Evolutionary conservation across 495 filamentous ascomycete species (phyloP), one percentile per base, ranked within the genome.

Genomic region (Aspergillus panamensis): DNA sequence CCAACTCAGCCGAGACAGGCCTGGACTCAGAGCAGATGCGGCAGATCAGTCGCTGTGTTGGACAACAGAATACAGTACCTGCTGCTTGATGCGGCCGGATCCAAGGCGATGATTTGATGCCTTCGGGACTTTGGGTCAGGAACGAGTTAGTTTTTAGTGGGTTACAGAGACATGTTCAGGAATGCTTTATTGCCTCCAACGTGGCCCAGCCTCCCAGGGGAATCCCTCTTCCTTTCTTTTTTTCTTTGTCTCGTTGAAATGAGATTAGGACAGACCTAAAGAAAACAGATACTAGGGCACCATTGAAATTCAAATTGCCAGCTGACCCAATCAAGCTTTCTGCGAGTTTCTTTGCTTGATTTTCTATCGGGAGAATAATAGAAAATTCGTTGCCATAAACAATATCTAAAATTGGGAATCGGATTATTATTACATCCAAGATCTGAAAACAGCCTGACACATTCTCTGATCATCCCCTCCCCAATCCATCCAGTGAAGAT

Each of bases 91-190:
- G 53, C 47, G 47, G 47, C 25, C 29, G 3, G 13, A 14, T 31
- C 8, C 0, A 19, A 49, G 20, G 4, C 10, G 13, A 49, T 49
- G 17, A 13, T 30, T 47, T 42, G 59, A 50, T 51, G 53, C 8
- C 58, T 61, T 47, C 53, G 44, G 49, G 16, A 17, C 6, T 19
- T 25, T 37, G 16, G 8, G 35, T 53, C 50, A 29, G 50, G 50
- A 16, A 25, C 21, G 20, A 33, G 3, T 43, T 33, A 33, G 47
- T 12, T 51, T 3, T 51, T 13, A 6, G n/a, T 31, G 47, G 47
- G 29, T 31, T 20, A 12, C 9, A 9, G 14, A 49, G 47, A 49
- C 29, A 45, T n/a, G 47, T 49, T 49, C 13, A 14, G 47, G 47
- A 49, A 49, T 49, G 20, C 19, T 19, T 45, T 45, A 8, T 39